Percentiles rank a stretch among this genome's conserved stretches.
Evolutionary conservation across 1,284 basidiomycete genomes (phyloP).

Genomic region (Fomitopsis pinicola): DNA sequence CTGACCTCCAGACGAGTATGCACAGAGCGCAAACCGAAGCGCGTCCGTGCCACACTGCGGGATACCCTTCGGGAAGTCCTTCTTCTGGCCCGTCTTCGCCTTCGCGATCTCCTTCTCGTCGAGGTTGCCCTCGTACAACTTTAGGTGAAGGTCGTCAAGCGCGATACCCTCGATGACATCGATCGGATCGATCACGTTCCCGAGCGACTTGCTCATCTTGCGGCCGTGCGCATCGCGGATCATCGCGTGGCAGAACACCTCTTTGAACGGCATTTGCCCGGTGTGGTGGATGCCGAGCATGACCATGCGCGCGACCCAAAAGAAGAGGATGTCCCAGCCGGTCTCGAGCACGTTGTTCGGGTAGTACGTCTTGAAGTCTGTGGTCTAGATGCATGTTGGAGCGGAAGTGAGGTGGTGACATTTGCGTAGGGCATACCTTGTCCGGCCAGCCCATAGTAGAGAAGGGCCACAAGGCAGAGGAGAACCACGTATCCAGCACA

Average conservation of each 20-base stretch:
- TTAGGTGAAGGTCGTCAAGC: conserved; percentile 83
- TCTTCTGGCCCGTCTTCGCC: conserved; percentile 95
- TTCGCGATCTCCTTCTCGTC: conserved; percentile 93
- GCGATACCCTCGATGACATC: conserved; percentile 91
- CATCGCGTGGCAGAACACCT: conserved; percentile 99
- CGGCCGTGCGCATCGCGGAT: conserved; percentile 97
- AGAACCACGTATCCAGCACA: conserved; percentile 99
- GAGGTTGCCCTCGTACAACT: conserved; percentile 89
- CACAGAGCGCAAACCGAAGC: conserved; percentile 91
- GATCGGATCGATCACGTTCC: conserved; percentile 97
- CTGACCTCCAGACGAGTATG: conserved; percentile 85
- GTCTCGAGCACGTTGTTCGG: conserved; percentile 92
- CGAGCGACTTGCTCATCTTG: conserved; percentile 98
- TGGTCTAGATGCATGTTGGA: conserved; percentile 18
- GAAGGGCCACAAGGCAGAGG: conserved; percentile 97
- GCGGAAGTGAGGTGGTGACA: background rate
- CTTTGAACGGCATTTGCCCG: conserved; percentile 89
- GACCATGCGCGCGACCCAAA: conserved; percentile 99
- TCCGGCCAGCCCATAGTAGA: conserved; percentile 98
- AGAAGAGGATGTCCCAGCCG: conserved; percentile 99
- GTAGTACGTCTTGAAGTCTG: conserved; percentile 80
- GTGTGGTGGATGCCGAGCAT: conserved; percentile 91
- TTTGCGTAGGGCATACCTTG: conserved; percentile 44
- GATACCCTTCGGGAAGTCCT: conserved; percentile 98
- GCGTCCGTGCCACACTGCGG: conserved; percentile 99